Base-by-base conservation (phyloP, 208 protist species). In the Trichomonas gallinae region DNA sequence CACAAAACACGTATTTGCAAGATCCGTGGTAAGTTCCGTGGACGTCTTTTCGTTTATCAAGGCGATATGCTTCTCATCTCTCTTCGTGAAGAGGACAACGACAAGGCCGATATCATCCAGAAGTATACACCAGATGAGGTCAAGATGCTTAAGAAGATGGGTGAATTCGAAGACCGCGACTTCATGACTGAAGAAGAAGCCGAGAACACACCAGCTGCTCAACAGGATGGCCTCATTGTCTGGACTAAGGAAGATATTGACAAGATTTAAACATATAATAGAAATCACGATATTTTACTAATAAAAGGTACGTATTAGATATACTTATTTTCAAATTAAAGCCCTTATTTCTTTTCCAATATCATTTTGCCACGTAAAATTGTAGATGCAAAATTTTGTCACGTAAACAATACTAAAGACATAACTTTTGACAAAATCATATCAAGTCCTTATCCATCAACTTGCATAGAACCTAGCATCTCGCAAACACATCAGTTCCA, bases 51-150 rank as follows among this genome's bases (percentile, higher is more conserved):
- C 97, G 96, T 98, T 44, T 98, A 98, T 72, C 82, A 97, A 82
- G 97, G 97, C 96, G 98, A 99, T 97, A 98, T 99, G 87, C 97
- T 99, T 96, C 97, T 99, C 9, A 51, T 99, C 31, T 97, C 97
- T 82, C 96, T 99, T 1, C 97, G 98, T 63, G 98, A 99, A 96
- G 99, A 97, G 89, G 98, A 99, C 96, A 98, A 98, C 63, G 98
- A 96, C 23, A 99, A 99, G 97, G 98, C 97, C 15, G 98, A 99
- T 97, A 98, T 99, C n/a, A 99, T 99, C 36, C 96, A 98, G 9
- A 98, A 98, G 97, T 99, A 99, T 97, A 97, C 93, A 44, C 48
- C 97, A 15, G 98, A 99, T 48, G 98, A 99, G 97, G 98, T 98
- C 46, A 97, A 98, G 48, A 96, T 96, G 45, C 97, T 99, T 13